These are phyloP conservation scores for Cenococcum geophilum DNA, from an alignment of 495 filamentous ascomycete genomes.

Conservation along the genomic window DNA sequence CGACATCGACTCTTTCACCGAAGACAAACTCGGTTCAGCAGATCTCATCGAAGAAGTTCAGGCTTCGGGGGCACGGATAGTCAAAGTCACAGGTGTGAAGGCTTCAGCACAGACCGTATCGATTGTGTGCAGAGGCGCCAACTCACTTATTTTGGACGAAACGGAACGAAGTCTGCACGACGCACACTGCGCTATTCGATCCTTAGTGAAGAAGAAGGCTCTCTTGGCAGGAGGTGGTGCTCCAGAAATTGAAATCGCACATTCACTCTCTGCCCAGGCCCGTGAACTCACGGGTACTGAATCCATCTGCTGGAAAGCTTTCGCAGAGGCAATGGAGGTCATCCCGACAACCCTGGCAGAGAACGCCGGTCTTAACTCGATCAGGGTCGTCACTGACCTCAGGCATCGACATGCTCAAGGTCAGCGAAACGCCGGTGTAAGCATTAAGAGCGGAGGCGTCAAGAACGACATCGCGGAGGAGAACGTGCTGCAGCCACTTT, in stretches of 20 bases:
- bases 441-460: conserved; percentile 93
- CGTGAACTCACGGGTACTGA: conserved; percentile 82
- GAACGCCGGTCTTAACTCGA: conserved; percentile 94
- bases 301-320: conserved; percentile 96
- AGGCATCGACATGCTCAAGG: conserved; percentile 88
- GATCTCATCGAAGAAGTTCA: conserved; percentile 92
- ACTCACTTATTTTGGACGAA: conserved; percentile 90
- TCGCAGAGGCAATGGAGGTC: conserved; percentile 95
- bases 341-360: conserved; percentile 95
- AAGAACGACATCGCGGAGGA: conserved; percentile 93
- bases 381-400: conserved; percentile 97
- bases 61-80: conserved; percentile 76
- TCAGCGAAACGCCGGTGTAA: conserved; percentile 92
- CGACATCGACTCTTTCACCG: conserved; percentile 96
- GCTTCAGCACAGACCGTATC: conserved; percentile 79
- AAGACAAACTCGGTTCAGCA: conserved; percentile 96
- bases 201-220: conserved; percentile 96
- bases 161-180: conserved; percentile 95
- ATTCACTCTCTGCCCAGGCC: conserved; percentile 71
- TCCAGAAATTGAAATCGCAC: conserved; percentile 89
- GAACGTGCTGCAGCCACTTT: conserved; percentile 91
- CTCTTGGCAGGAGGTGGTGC: conserved; percentile 94
- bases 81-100: conserved; percentile 90
- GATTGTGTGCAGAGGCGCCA: conserved; percentile 89
- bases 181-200: conserved; percentile 94